Base-by-base conservation (phyloP, 2,329 filamentous ascomycete genomes). In the Fusarium sp. region DNA sequence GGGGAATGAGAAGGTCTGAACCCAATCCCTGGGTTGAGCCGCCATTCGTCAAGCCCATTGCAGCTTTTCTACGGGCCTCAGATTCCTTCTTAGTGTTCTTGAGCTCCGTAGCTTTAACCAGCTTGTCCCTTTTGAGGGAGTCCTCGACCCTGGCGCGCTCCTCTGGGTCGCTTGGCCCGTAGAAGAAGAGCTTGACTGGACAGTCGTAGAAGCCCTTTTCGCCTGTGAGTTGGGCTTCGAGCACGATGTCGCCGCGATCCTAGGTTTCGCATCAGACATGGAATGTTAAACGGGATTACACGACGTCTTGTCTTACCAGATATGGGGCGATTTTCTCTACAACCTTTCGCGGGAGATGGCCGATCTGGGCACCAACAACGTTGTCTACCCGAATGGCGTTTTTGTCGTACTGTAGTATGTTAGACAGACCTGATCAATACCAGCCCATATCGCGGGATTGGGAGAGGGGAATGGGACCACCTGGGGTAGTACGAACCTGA, bases 371-470 rank as follows among this genome's bases (percentile, higher is more conserved):
- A 17, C 88, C 87, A 74, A 92, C 86, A 15, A 94, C 92, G 77
- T 96, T 97, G 72, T 92, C 85, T 2, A 97, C 88, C 7, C 89
- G 87, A 59, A 97, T 93, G 0, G 93, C 93, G 79, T 96, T 96
- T 7, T 71, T 67, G 75, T 96, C 92, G 75, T 91, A 92, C 70
- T 82, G 42, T 19, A 46, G 33, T 19, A 33, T 47, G 44, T 67
- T 28, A 61, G 53, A 58, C 19, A 40, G n/a, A 14, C 24, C 28
- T n/a, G 7, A 34, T 46, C 22, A 53, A 22, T 45, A 11, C 15
- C 34, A 59, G 51, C 15, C 31, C 47, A 42, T 42, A n/a, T 28
- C 7, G 52, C 52, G 31, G 31, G 28, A 19, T 47, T 43, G 31
- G 45, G 42, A 34, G 40, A 36, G 14, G 55, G 33, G 57, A 40